Percentiles rank a stretch among this genome's conserved stretches.
Evolutionary conservation across 176 grass and related monocot genomes (phyloP).

Genomic region (Poa pratensis): DNA sequence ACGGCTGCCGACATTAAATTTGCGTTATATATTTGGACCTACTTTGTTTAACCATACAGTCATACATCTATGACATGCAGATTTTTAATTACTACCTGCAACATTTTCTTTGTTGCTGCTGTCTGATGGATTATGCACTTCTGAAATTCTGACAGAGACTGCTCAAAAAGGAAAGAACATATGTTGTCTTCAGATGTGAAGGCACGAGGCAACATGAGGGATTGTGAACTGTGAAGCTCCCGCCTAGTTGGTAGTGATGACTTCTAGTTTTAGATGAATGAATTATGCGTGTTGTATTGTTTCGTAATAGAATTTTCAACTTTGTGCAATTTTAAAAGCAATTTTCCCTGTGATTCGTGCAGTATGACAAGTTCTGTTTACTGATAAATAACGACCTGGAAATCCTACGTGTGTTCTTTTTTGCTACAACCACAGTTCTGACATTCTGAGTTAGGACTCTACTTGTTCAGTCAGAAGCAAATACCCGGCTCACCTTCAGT

Average conservation of each 20-base stretch:
- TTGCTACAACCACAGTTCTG: neutral
- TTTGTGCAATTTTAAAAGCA: constrained; percentile 25
- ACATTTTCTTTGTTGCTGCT: constrained; percentile 25
- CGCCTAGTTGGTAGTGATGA: constrained; percentile 23
- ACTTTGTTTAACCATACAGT: constrained; percentile 8
- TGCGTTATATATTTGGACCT: constrained; percentile 26
- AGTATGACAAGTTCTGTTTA: constrained; percentile 25
- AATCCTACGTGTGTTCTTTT: neutral
- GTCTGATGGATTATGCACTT: constrained; percentile 34
- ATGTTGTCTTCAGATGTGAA: constrained; percentile 22
- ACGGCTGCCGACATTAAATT: neutral
- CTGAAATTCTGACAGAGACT: constrained; percentile 18
- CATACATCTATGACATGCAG: constrained; percentile 24
- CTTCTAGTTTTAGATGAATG: constrained; percentile 38
- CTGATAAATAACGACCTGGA: neutral
- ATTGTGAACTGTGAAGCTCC: constrained; percentile 24
- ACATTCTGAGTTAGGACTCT: neutral
- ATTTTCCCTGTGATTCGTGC: constrained; percentile 26
- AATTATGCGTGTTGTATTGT: constrained; percentile 26
- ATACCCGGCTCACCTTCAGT: constrained; percentile 7
- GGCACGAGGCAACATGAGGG: constrained; percentile 22
- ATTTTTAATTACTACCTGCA: neutral
- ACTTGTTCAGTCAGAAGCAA: constrained; percentile 19
- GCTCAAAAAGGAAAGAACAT: neutral
- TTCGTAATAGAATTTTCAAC: constrained; percentile 21